Percentiles rank a stretch among this genome's conserved stretches.
Conservation (phyloP, 2,329 filamentous ascomycete species). For the Fusarium pseudoanthophilum region DNA sequence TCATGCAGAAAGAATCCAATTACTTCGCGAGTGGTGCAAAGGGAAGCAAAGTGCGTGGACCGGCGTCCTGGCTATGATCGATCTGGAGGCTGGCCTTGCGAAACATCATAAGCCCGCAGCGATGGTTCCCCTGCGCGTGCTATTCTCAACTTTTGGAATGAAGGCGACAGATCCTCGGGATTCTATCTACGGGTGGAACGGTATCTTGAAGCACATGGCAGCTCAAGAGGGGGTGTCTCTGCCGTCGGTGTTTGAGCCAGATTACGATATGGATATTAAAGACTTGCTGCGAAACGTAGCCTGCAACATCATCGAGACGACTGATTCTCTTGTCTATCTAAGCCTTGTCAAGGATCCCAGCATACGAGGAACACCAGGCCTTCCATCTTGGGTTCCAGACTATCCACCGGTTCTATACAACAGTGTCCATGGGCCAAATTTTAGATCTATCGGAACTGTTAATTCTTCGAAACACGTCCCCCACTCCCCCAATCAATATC, state of each 20-base stretch:
- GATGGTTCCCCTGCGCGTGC: neutral
- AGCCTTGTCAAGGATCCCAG: neutral
- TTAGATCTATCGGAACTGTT: neutral
- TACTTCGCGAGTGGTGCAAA: conserved; percentile 16
- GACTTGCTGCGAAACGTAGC: neutral
- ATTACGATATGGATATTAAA: neutral
- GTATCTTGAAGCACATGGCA: conserved; percentile 9
- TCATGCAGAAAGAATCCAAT: neutral
- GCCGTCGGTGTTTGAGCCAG: neutral
- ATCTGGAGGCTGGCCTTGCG: neutral
- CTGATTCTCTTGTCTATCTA: neutral
- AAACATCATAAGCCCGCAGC: neutral
- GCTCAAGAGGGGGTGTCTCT: neutral
- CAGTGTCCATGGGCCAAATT: neutral
- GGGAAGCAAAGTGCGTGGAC: neutral
- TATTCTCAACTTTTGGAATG: neutral
- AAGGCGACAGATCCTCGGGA: neutral
- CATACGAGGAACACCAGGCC: neutral
- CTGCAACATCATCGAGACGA: neutral
- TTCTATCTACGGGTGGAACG: neutral
- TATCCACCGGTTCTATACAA: neutral
- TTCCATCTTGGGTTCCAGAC: conserved; percentile 3
- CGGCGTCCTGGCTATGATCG: neutral
- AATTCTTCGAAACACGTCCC: neutral
- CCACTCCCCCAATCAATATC: rapidly evolving